A percentile compares a stretch with the other conserved stretches of the same genome.
phyloP scores from a whole-genome alignment of 2,329 filamentous ascomycete genomes.

The Xylaria sp. region DNA sequence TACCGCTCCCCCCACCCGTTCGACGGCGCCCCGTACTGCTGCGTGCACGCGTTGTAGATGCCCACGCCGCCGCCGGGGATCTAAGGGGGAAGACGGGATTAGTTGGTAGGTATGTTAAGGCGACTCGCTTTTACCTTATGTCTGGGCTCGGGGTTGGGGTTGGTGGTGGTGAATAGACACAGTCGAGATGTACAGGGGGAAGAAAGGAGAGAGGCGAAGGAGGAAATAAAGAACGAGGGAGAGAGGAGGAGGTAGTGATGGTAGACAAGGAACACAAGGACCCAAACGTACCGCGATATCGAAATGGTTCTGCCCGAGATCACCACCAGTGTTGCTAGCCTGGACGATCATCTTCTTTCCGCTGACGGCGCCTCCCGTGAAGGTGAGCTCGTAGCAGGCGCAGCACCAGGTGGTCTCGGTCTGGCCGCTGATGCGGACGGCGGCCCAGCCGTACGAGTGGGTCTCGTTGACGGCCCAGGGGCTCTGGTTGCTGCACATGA shows the following conservation, averaged over 20 bases:
- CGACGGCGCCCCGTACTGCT: conserved; percentile 48
- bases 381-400: conserved; percentile 63
- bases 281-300: conserved; percentile 47
- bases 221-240: not conserved
- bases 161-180: not conserved
- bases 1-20: conserved; percentile 61
- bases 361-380: conserved; percentile 54
- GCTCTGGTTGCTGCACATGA: conserved; percentile 63
- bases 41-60: conserved; percentile 51
- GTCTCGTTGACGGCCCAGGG: conserved; percentile 64
- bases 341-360: conserved; percentile 65
- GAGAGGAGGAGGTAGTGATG: not conserved
- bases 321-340: conserved; percentile 61
- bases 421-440: conserved; percentile 57
- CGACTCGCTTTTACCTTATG: not conserved
- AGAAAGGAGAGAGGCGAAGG: not conserved
- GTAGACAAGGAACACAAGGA: not conserved
- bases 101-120: not conserved
- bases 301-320: conserved; percentile 58
- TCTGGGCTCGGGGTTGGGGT: not conserved
- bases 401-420: conserved; percentile 68
- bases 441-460: conserved; percentile 66
- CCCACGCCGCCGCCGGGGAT: conserved; percentile 58
- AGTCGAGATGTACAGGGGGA: not conserved
- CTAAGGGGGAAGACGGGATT: conserved; percentile 16